Conservation (phyloP, 371 early-diverging fungal genomes). For the Apophysomyces sp. region DNA sequence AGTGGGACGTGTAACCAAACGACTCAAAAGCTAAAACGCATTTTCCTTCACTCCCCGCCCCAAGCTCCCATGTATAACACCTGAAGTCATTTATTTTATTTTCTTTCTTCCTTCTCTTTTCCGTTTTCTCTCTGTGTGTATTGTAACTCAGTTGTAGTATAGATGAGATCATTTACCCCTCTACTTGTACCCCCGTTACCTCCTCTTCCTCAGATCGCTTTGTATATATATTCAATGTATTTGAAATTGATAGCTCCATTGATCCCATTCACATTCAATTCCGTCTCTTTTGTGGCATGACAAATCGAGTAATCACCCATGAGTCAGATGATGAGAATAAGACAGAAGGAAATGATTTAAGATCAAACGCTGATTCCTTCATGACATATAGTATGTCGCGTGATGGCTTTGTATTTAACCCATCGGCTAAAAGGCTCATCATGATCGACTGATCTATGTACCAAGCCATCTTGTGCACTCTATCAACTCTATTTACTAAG, state of each 20-base stretch:
- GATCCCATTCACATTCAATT: background rate
- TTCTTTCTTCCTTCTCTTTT: background rate
- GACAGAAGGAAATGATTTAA: too few relatives aligned
- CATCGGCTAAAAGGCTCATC: too few relatives aligned
- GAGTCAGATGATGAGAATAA: background rate
- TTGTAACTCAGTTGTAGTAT: background rate
- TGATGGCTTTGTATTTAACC: too few relatives aligned
- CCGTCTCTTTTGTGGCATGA: background rate
- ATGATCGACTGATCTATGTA: too few relatives aligned
- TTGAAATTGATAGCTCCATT: background rate
- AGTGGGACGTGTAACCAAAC: constrained; percentile 1
- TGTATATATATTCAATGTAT: constrained; percentile 2
- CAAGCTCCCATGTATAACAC: background rate
- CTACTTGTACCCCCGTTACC: background rate
- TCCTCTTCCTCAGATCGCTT: background rate
- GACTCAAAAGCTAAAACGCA: background rate
- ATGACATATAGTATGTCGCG: background rate
- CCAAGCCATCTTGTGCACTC: too few relatives aligned
- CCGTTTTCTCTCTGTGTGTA: background rate
- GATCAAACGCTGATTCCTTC: too few relatives aligned
- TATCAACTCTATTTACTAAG: too few relatives aligned
- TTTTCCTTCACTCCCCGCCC: background rate
- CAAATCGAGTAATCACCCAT: background rate
- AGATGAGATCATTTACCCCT: background rate
- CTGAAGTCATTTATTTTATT: background rate